Base-by-base conservation (phyloP, 179 eudicot genomes). In the Amaranthus tricolor region DNA sequence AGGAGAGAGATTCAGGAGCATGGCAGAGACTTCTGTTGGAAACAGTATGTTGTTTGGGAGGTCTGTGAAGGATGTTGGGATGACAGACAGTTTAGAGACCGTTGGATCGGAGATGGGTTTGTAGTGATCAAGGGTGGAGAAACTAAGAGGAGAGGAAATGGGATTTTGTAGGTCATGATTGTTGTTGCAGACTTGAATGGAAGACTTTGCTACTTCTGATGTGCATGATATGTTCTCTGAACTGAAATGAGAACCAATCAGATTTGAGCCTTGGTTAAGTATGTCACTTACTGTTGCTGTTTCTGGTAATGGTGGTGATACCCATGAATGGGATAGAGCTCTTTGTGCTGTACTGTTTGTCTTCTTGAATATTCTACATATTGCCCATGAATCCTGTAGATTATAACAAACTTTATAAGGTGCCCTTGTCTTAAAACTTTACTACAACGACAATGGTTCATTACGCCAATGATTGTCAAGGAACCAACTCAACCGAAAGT, bases 331-430 rank as follows among this genome's bases (percentile, higher is more conserved):
- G 9, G 92, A 83, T 20, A 89, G 84, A 63, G 86, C 92, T 80
- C 97, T 79, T 47, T 90, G 91, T 75, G 94, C 87, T 82, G 85
- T 82, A 24, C 94, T 77, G 79, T 78, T 92, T 2, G 92, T 82
- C 77, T 94, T 94, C 89, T 92, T 94, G 86, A 94, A 94, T 76
- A 92, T 94, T 75, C 96, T 86, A 70, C 97, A 94, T 7, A 94
- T 89, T n/a, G 95, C 97, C 98, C 97, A 92, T 68, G 94, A 77
- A 81, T 90, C 98, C 98, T 92, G 88, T 58, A 64, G 9, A 40
- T 20, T 20, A 31, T 16, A 59, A 43, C 17, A 68, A 6, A 75
- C 16, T 57, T 68, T 48, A 75, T 66, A 47, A 40, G 62, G 21
- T 16, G 52, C n/a, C 8, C 57, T 62, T 53, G 21, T 5, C 54